A percentile compares a stretch with the other conserved stretches of the same genome.
These are phyloP conservation scores for Botryosphaeria dothidea DNA, from an alignment of 2,329 filamentous ascomycete species.

Conservation along the genomic window DNA sequence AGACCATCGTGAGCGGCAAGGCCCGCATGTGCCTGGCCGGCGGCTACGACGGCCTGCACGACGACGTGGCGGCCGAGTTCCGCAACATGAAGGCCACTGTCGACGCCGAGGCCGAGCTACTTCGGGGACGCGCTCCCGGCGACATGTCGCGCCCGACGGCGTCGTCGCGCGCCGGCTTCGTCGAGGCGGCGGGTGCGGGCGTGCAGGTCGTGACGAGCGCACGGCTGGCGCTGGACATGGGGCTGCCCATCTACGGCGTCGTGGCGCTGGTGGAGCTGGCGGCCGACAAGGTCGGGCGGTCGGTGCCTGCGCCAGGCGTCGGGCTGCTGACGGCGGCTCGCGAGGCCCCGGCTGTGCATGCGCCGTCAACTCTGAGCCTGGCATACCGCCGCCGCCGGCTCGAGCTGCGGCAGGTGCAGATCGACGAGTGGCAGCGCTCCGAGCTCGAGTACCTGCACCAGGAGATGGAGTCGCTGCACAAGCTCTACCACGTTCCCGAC, in stretches of 20 bases:
- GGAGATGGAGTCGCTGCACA: slow-evolving; percentile 7
- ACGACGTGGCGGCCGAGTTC: slow-evolving; percentile 35
- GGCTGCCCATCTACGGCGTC: slow-evolving; percentile 37
- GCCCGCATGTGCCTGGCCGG: slow-evolving; percentile 37
- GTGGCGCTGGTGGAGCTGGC: slow-evolving; percentile 37
- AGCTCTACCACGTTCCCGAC: background rate
- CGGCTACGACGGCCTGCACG: slow-evolving; percentile 36
- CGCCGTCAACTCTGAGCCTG: slow-evolving; percentile 30
- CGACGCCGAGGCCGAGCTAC: slow-evolving; percentile 32
- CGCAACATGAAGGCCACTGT: slow-evolving; percentile 41
- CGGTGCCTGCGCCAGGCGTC: slow-evolving; percentile 41
- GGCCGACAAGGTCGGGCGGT: slow-evolving; percentile 37
- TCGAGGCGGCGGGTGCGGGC: slow-evolving; percentile 39
- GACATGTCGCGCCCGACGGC: slow-evolving; percentile 41
- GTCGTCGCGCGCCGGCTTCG: slow-evolving; percentile 36
- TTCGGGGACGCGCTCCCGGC: slow-evolving; percentile 26
- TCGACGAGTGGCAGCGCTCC: slow-evolving; percentile 18
- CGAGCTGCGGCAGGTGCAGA: slow-evolving; percentile 22
- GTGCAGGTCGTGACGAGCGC: slow-evolving; percentile 39
- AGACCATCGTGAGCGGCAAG: slow-evolving; percentile 34
- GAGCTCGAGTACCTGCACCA: slow-evolving; percentile 19
- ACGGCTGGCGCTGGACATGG: slow-evolving; percentile 37
- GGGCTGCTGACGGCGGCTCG: slow-evolving; percentile 37
- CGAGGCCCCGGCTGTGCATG: slow-evolving; percentile 22
- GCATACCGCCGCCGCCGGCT: slow-evolving; percentile 29